Conservation (phyloP, 2,329 filamentous ascomycete species). For the Parascedosporium putredinis region DNA sequence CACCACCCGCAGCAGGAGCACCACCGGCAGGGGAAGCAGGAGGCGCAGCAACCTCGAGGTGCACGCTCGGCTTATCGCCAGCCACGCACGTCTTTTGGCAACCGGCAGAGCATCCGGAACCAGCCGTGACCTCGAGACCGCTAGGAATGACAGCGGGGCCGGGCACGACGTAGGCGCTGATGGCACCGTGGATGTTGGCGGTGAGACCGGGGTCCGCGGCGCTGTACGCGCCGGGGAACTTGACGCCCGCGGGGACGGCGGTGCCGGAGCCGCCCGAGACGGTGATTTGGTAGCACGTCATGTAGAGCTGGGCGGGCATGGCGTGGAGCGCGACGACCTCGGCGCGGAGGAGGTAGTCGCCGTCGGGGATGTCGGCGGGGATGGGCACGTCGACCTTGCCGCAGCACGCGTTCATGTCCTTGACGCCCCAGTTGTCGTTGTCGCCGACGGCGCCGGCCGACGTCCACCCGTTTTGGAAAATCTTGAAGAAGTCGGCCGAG, state of each 20-base stretch:
- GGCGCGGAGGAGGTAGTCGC: slow-evolving; percentile 35
- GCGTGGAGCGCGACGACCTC: slow-evolving; percentile 38
- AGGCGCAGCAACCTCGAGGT: slow-evolving; percentile 8
- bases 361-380: slow-evolving; percentile 20
- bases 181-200: slow-evolving; percentile 34
- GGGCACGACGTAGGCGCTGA: slow-evolving; percentile 29
- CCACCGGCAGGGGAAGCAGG: slow-evolving; percentile 1
- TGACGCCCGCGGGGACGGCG: slow-evolving; percentile 20
- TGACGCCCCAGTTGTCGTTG: slow-evolving; percentile 34
- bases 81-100: slow-evolving; percentile 28
- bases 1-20: slow-evolving; percentile 12
- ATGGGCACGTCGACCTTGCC: slow-evolving; percentile 31
- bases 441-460: slow-evolving; percentile 25
- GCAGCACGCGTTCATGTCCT: slow-evolving; percentile 27
- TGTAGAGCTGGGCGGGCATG: slow-evolving; percentile 28
- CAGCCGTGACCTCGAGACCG: slow-evolving; percentile 27
- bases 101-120: slow-evolving; percentile 24
- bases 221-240: slow-evolving; percentile 33
- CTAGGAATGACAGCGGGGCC: slow-evolving; percentile 29
- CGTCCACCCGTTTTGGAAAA: slow-evolving; percentile 36
- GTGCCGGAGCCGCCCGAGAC: slow-evolving; percentile 16
- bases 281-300: slow-evolving; percentile 28
- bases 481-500: slow-evolving; percentile 39
- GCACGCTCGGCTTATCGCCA: slow-evolving; percentile 17
- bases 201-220: slow-evolving; percentile 33